Percentiles rank a stretch among this genome's conserved stretches.
These are phyloP conservation scores for Pestalotiopsis sp. DNA, from an alignment of 2,329 filamentous ascomycete genomes.

Conservation along the genomic window DNA sequence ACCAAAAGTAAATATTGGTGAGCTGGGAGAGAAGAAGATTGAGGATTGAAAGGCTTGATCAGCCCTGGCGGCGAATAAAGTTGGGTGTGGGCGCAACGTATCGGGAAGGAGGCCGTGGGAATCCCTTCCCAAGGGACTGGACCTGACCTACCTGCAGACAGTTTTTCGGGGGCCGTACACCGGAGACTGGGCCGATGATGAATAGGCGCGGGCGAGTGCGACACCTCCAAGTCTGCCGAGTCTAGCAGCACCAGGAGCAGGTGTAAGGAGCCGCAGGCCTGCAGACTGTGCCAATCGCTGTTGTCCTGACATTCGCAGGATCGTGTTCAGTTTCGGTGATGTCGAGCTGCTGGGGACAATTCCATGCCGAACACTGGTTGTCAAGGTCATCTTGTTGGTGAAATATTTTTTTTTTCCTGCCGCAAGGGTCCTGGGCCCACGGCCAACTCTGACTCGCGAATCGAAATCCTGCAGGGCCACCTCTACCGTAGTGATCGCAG, in stretches of 20 bases:
- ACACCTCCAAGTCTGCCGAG: conserved; percentile 14
- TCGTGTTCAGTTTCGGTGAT: not conserved
- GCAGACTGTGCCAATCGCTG: conserved; percentile 10
- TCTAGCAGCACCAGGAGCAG: conserved; percentile 4
- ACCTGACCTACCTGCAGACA: conserved; percentile 7
- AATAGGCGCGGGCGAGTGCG: not conserved
- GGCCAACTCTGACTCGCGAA: conserved; percentile 3
- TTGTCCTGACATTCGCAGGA: conserved; percentile 11
- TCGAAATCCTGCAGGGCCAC: not conserved
- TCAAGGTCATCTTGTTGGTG: conserved; percentile 10
- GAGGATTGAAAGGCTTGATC: not conserved
- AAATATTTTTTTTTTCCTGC: conserved; percentile 7
- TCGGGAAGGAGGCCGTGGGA: conserved; percentile 8
- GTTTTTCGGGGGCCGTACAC: conserved; percentile 2
- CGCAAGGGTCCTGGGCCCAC: conserved; percentile 16
- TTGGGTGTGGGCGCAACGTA: conserved; percentile 1
- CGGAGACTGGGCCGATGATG: conserved; percentile 7
- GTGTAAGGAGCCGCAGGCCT: conserved; percentile 7
- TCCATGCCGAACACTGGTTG: conserved; percentile 10
- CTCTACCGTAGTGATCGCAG: not conserved
- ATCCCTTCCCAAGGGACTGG: not conserved
- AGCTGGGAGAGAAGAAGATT: not conserved
- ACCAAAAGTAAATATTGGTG: not conserved
- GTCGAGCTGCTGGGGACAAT: conserved; percentile 2
- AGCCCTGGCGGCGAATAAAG: not conserved